phyloP scores from a whole-genome alignment of 1,284 basidiomycete genomes.

The Coniophora puteana region DNA sequence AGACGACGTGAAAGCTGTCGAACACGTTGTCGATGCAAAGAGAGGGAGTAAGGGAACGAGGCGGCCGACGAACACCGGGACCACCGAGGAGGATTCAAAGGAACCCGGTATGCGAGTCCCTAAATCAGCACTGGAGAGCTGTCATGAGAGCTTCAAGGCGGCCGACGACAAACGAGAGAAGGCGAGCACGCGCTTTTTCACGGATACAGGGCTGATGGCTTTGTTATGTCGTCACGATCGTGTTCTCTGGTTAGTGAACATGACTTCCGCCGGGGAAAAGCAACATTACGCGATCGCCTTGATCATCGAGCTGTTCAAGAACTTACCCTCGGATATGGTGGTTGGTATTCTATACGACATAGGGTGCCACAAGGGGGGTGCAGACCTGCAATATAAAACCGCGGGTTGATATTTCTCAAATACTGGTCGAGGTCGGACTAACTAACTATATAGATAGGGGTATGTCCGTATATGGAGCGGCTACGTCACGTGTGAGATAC shows the following conservation, averaged over 20 bases:
- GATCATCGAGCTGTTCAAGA: slow-evolving; percentile 11
- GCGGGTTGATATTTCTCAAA: no score
- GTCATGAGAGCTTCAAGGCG: slow-evolving; percentile 15
- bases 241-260: slow-evolving; percentile 17
- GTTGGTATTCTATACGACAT: slow-evolving; percentile 17
- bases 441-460: no score
- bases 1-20: slow-evolving; percentile 7
- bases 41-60: not conserved
- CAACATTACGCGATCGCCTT: slow-evolving; percentile 18
- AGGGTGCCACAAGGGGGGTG: no score
- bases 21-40: not conserved
- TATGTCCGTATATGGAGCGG: no score
- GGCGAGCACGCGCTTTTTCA: slow-evolving; percentile 15
- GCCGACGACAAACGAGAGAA: slow-evolving; percentile 16
- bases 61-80: not conserved
- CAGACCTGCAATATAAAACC: no score
- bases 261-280: slow-evolving; percentile 18
- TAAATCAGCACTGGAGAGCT: slow-evolving; percentile 8
- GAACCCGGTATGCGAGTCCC: slow-evolving; percentile 7
- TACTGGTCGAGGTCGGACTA: no score
- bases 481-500: no score
- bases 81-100: slow-evolving; percentile 1
- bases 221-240: slow-evolving; percentile 21
- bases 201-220: slow-evolving; percentile 18
- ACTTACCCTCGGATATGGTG: not conserved